Evolutionary conservation across 2,329 filamentous ascomycete genomes (phyloP).

Genomic region (Aspergillus sp.): DNA sequence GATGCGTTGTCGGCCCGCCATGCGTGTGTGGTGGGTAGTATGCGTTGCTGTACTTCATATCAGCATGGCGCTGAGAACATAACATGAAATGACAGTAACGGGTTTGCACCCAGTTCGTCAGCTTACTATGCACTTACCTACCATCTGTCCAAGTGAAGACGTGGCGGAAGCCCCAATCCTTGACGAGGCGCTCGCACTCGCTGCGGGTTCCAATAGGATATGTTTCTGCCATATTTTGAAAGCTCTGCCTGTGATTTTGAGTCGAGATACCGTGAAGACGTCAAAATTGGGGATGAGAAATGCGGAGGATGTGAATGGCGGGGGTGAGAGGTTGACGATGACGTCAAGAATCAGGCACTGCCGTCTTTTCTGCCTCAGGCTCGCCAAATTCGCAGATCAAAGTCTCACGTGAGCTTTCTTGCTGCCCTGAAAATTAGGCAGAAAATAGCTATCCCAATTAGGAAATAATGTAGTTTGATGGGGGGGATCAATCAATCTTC

Average conservation of each 20-base stretch:
- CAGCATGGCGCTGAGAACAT: neutral
- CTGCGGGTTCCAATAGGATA: slow-evolving; percentile 40
- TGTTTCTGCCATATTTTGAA: slow-evolving; percentile 32
- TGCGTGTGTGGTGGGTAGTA: slow-evolving; percentile 66
- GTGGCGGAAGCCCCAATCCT: slow-evolving; percentile 62
- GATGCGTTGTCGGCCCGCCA: slow-evolving; percentile 60
- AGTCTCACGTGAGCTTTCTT: neutral
- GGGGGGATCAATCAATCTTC: neutral
- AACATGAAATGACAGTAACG: neutral
- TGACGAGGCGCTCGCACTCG: slow-evolving; percentile 60
- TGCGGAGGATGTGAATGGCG: neutral
- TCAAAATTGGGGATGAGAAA: neutral
- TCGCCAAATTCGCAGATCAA: neutral
- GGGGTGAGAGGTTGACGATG: neutral
- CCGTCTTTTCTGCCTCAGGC: slow-evolving; percentile 1
- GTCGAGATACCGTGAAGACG: neutral
- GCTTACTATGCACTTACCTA: slow-evolving; percentile 47
- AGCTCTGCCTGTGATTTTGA: neutral
- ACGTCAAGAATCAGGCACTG: slow-evolving; percentile 1
- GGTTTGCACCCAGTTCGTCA: neutral
- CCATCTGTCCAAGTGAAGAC: slow-evolving; percentile 67
- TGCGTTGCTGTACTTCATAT: slow-evolving; percentile 52
- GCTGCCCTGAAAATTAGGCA: slow-evolving; percentile 2
- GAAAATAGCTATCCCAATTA: neutral
- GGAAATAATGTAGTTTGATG: neutral